These are phyloP conservation scores for Fusarium nodosum DNA, from an alignment of 2,329 filamentous ascomycete genomes.

Conservation along the genomic window DNA sequence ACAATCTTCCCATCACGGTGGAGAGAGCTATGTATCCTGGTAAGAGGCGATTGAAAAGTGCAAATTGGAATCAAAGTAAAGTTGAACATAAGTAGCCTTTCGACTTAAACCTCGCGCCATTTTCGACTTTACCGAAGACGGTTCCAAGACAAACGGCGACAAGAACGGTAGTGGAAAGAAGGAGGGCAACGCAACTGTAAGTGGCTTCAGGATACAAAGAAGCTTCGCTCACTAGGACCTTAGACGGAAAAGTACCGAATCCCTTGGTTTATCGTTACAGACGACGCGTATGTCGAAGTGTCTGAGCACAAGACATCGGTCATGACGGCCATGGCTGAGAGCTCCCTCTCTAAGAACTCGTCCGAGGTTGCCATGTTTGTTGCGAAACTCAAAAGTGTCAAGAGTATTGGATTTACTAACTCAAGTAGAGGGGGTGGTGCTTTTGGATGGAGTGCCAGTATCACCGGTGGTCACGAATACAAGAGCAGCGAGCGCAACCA, in stretches of 20 bases:
- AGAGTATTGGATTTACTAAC: background rate
- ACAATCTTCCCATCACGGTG: background rate
- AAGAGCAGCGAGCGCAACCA: background rate
- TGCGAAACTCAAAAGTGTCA: fast-evolving
- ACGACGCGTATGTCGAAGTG: background rate
- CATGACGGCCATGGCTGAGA: background rate
- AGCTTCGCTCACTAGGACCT: background rate
- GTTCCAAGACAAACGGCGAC: background rate
- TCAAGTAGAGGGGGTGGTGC: background rate
- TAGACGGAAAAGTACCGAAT: background rate
- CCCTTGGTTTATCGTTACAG: background rate
- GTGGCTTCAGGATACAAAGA: fast-evolving
- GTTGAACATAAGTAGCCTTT: background rate
- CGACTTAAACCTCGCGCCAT: background rate
- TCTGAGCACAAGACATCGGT: background rate
- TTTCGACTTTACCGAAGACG: background rate
- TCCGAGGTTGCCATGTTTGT: background rate
- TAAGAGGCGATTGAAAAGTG: background rate
- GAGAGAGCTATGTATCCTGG: background rate
- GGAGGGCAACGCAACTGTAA: background rate
- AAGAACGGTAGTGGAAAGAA: background rate
- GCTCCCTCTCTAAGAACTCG: background rate
- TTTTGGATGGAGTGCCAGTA: background rate
- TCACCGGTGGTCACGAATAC: background rate
- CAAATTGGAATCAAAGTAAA: background rate